Conservation (phyloP, 768 basidiomycete species). For the Tricholoma matsutake region DNA sequence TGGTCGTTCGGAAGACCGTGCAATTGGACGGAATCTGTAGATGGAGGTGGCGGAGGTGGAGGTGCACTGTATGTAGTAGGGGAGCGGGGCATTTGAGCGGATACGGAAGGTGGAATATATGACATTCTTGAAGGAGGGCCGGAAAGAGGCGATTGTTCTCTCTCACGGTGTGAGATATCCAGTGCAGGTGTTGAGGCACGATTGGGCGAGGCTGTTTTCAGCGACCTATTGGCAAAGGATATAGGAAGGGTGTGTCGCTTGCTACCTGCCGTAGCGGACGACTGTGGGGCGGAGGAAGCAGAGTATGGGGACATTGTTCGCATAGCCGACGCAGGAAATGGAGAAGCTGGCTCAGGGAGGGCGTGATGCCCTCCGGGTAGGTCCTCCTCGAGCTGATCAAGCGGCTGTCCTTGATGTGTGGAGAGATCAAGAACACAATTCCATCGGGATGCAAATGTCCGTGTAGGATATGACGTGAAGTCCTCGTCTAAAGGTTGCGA, state of each 20-base stretch:
- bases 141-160: slow-evolving; percentile 24
- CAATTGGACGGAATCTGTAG: slow-evolving; percentile 2
- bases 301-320: slow-evolving; percentile 17
- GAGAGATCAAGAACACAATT: slow-evolving; percentile 85
- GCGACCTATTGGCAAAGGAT: slow-evolving; percentile 28
- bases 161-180: slow-evolving; percentile 17
- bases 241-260: slow-evolving; percentile 55
- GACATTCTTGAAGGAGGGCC: slow-evolving; percentile 26
- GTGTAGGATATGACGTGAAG: slow-evolving; percentile 55
- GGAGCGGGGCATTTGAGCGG: slow-evolving; percentile 39
- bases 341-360: slow-evolving; percentile 76
- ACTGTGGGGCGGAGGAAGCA: slow-evolving; percentile 25
- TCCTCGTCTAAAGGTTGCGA: slow-evolving; percentile 23
- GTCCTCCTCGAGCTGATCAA: slow-evolving; percentile 32
- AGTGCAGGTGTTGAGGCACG: slow-evolving; percentile 23
- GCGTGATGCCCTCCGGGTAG: slow-evolving; percentile 35
- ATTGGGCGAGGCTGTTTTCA: slow-evolving; percentile 16
- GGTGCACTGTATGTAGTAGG: slow-evolving; percentile 56
- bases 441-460: slow-evolving; percentile 81
- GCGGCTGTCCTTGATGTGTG: slow-evolving; percentile 30
- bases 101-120: slow-evolving; percentile 32
- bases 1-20: slow-evolving; percentile 8
- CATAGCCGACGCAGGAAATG: slow-evolving; percentile 54
- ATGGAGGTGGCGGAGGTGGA: slow-evolving; percentile 22
- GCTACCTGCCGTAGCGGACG: slow-evolving; percentile 48